phyloP scores from a whole-genome alignment of 768 basidiomycete genomes.

The Pisolithus marmoratus region DNA sequence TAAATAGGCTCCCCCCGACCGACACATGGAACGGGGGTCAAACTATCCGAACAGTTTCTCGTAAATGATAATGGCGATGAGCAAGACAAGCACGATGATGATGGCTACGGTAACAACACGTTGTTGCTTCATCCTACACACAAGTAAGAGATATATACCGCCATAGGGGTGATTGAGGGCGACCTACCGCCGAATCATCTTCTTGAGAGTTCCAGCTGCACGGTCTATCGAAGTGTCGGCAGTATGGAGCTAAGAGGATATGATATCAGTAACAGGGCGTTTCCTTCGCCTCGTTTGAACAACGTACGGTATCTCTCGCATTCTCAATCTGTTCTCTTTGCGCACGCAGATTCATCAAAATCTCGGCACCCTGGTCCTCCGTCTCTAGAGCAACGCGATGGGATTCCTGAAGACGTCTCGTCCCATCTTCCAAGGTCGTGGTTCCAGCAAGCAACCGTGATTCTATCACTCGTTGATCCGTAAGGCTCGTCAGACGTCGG shows the following conservation, averaged over 20 bases:
- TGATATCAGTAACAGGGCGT: neutral
- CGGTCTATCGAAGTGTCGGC: constrained; percentile 89
- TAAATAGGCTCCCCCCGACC: constrained; percentile 7
- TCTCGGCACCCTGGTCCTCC: constrained; percentile 92
- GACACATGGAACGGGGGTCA: constrained; percentile 8
- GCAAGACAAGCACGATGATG: constrained; percentile 74
- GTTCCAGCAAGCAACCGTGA: constrained; percentile 78
- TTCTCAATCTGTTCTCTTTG: constrained; percentile 96
- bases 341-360: constrained; percentile 72
- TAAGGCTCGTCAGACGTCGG: constrained; percentile 77
- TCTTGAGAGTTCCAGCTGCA: constrained; percentile 86
- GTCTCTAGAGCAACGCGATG: constrained; percentile 94
- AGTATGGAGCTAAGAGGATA: constrained; percentile 55
- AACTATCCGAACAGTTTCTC: constrained; percentile 56
- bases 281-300: neutral
- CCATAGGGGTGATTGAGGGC: constrained; percentile 3
- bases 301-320: constrained; percentile 76
- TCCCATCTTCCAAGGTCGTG: constrained; percentile 74
- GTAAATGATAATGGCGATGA: constrained; percentile 80
- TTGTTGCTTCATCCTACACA: constrained; percentile 92
- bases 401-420: constrained; percentile 79
- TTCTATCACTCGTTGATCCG: constrained; percentile 61
- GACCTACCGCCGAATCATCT: constrained; percentile 90
- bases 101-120: constrained; percentile 84
- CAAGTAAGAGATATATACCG: constrained; percentile 6